These are phyloP conservation scores for Pontederia paniculata DNA, from an alignment of 176 grass and related monocot genomes.

Conservation along the genomic window DNA sequence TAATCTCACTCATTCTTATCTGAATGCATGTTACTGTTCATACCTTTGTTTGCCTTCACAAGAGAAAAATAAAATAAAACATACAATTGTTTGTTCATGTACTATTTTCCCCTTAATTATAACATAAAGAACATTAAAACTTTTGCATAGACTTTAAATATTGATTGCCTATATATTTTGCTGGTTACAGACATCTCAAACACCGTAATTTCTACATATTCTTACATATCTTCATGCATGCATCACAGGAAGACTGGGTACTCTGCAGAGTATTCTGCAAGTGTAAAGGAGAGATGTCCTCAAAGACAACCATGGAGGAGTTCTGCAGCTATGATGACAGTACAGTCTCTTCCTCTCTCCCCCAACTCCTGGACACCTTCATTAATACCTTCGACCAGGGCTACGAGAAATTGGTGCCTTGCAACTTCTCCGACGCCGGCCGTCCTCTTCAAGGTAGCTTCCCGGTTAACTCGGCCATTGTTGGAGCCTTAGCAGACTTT, in stretches of 20 bases:
- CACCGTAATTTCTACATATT: too few relatives aligned
- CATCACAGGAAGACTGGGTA: conserved; percentile 85
- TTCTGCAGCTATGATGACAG: conserved; percentile 29
- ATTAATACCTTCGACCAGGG: conserved; percentile 54
- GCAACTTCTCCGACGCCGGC: conserved; percentile 2
- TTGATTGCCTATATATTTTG: too few relatives aligned
- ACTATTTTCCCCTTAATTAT: not conserved
- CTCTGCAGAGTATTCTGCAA: conserved; percentile 90
- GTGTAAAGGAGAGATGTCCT: conserved; percentile 30
- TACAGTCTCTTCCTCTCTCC: conserved; percentile 38
- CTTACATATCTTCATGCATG: not conserved
- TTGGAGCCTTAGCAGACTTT: not conserved
- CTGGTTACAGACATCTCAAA: too few relatives aligned
- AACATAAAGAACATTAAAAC: too few relatives aligned
- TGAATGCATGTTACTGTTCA: too few relatives aligned
- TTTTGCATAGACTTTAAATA: not conserved
- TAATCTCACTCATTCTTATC: too few relatives aligned
- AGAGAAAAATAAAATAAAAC: too few relatives aligned
- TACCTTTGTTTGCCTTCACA: too few relatives aligned
- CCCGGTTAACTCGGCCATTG: conserved; percentile 1
- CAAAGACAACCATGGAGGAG: conserved; percentile 27
- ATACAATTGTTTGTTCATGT: too few relatives aligned
- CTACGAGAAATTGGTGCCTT: conserved; percentile 21
- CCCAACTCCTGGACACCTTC: conserved; percentile 69
- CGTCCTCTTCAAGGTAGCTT: too few relatives aligned